These are phyloP conservation scores for Cytospora paraplurivora DNA, from an alignment of 2,329 filamentous ascomycete species.

Conservation along the genomic window DNA sequence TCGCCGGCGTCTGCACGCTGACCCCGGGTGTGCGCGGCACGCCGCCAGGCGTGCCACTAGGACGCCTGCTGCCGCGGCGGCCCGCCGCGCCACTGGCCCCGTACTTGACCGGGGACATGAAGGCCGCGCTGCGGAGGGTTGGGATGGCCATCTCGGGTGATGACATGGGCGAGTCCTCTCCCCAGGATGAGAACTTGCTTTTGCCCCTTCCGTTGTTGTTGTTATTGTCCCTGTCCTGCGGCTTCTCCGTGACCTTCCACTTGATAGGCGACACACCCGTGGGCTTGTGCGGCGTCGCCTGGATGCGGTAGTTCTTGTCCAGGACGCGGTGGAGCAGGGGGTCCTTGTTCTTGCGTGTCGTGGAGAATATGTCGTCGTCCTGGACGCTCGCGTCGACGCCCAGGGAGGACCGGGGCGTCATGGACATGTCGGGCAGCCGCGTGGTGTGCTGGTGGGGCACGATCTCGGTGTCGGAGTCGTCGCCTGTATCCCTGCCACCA, in stretches of 20 bases:
- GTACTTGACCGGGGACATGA: constrained; percentile 69
- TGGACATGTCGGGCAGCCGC: constrained; percentile 62
- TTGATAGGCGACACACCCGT: constrained; percentile 51
- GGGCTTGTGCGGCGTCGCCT: constrained; percentile 79
- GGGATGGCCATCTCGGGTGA: constrained; percentile 80
- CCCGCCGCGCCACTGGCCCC: constrained; percentile 32
- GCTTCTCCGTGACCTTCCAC: constrained; percentile 39
- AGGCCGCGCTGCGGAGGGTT: constrained; percentile 81
- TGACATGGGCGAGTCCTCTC: constrained; percentile 62
- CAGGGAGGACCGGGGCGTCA: constrained; percentile 61
- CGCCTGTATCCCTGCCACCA: constrained; percentile 34
- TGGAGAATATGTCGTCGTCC: constrained; percentile 30
- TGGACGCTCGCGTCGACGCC: constrained; percentile 43
- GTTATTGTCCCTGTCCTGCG: constrained; percentile 32
- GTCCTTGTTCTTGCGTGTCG: constrained; percentile 56
- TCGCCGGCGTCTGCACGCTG: constrained; percentile 78
- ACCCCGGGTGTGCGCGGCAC: constrained; percentile 74
- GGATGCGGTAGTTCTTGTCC: constrained; percentile 92
- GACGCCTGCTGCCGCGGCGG: constrained; percentile 11
- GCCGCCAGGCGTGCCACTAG: constrained; percentile 43
- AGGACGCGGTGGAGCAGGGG: constrained; percentile 87
- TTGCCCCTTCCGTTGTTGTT: constrained; percentile 35
- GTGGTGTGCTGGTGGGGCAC: constrained; percentile 56
- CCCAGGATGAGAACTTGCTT: constrained; percentile 47
- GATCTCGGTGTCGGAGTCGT: constrained; percentile 46